Evolutionary conservation across 306 rosid species (phyloP), one percentile per base, ranked within the genome.

Genomic region (Rubus idaeus): DNA sequence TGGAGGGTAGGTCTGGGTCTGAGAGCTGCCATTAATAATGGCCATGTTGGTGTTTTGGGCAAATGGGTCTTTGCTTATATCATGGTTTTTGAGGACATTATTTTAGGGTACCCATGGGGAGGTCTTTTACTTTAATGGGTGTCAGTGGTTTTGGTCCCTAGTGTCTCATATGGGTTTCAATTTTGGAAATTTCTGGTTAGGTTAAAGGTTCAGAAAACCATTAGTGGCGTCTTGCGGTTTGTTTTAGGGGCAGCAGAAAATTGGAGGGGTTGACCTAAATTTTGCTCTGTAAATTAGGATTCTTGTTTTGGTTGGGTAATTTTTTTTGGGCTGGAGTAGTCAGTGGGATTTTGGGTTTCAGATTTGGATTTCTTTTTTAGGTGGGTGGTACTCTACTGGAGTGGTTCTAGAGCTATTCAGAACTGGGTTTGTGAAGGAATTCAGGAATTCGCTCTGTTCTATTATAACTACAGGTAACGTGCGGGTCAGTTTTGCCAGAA

Each of bases 261-360:
- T 70, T 84, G 84, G 74, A 70, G 90, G 89, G 86, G 96, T 89
- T 94, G 89, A 85, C 93, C 93, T 91, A 87, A 87, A 78, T 82
- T 76, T 52, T 8, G 42, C 76, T 83, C 49, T 78, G 75, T 85
- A 74, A 68, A 69, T 82, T 68, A 77, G 70, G 67, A 18, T 52
- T 73, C 45, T 39, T 41, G 74, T 26, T 55, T 75, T 76, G 16
- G 9, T 35, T 14, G 41, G 4, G 67, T n/a, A n/a, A 20, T 45
- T 47, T 49, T 56, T 20, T 65, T 23, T 23, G 26, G 47, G 69
- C 69, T 39, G 69, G 46, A 64, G 47, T 64, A 17, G 69, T 18
- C 56, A 21, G 61, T 73, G 51, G 68, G 69, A 73, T 52, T 67
- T 79, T 68, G 60, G 68, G 77, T 73, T 76, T 74, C 77, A 52